phyloP scores from a whole-genome alignment of 2,329 filamentous ascomycete species.

The Botrytis paeoniae region DNA sequence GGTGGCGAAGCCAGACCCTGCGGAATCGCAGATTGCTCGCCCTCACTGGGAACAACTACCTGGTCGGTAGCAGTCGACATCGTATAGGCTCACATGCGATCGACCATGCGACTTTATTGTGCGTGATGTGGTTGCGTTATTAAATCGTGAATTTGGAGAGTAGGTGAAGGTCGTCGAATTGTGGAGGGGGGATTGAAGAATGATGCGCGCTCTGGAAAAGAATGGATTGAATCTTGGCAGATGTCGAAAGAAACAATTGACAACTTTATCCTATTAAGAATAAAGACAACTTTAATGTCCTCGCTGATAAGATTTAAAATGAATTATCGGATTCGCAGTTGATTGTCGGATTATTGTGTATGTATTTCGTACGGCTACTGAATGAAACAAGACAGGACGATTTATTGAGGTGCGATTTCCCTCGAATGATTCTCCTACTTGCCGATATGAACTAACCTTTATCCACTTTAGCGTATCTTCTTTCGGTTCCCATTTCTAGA shows the following conservation, averaged over 20 bases:
- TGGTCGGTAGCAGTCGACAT: constrained; percentile 34
- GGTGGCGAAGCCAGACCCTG: constrained; percentile 57
- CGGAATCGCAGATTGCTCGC: constrained; percentile 19
- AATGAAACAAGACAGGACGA: background rate
- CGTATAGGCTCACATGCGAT: constrained; percentile 31
- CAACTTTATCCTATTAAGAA: background rate
- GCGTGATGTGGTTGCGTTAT: background rate
- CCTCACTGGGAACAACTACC: constrained; percentile 28
- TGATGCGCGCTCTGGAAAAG: constrained; percentile 9
- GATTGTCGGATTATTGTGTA: background rate
- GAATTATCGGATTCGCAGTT: background rate
- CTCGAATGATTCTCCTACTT: constrained; percentile 19
- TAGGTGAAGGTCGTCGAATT: constrained; percentile 14
- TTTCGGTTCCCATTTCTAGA: constrained; percentile 1
- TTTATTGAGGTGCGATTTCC: constrained; percentile 18
- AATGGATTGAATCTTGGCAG: constrained; percentile 6
- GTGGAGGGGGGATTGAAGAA: constrained; percentile 17
- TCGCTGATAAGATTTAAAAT: background rate
- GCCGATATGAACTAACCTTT: constrained; percentile 6
- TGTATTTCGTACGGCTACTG: background rate
- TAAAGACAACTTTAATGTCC: background rate
- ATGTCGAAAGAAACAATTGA: constrained; percentile 10
- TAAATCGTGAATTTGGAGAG: background rate
- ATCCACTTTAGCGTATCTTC: constrained; percentile 12
- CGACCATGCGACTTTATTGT: constrained; percentile 19